Base-by-base conservation (phyloP, 2,329 filamentous ascomycete species). In the Pseudocercospora cruenta region DNA sequence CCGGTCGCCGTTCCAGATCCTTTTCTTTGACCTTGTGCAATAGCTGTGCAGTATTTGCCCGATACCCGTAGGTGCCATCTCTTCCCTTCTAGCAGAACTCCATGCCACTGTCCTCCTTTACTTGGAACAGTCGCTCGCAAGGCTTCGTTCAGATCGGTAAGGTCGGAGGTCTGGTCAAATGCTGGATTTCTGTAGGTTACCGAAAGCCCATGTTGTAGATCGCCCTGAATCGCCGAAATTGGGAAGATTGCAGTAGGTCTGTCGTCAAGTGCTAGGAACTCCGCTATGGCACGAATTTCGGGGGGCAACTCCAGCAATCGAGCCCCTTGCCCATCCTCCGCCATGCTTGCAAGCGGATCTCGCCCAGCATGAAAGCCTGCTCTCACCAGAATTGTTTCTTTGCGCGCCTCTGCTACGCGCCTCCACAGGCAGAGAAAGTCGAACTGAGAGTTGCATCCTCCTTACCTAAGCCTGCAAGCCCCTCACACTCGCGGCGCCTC, bases 261-360 rank as follows among this genome's bases (percentile, higher is more conserved):
- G 4, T 63, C 51, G 39, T 74, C 73, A 19, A 63, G 57, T 22
- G 69, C 67, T n/a, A 74, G 65, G 60, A 70, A 74, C 21, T 65
- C 65, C 7, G 62, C 64, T 47, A 74, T 60, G 6, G 66, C 54
- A 57, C 63, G 67, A 39, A 74, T 45, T 62, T 73, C 69, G n/a
- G 47, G 6, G 9, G 72, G 72, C 19, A 73, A 51, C n/a, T 59
- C 60, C n/a, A 8, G 49, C 49, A 53, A 53, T 26, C 39, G 51
- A 24, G 24, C 24, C 33, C 62, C 51, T n/a, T 24, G 51, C 21
- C 22, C 36, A 19, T 33, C 14, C 2, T 58, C 21, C 7, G 36
- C 7, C 31, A 10, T 60, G 31, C 31, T 33, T 33, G 31, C 31
- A 33, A 33, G 31, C 8, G 31, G 31, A 12, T 14, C 9, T 33